Conservation (phyloP, 2,329 filamentous ascomycete genomes). For the Shiraia bambusicola region DNA sequence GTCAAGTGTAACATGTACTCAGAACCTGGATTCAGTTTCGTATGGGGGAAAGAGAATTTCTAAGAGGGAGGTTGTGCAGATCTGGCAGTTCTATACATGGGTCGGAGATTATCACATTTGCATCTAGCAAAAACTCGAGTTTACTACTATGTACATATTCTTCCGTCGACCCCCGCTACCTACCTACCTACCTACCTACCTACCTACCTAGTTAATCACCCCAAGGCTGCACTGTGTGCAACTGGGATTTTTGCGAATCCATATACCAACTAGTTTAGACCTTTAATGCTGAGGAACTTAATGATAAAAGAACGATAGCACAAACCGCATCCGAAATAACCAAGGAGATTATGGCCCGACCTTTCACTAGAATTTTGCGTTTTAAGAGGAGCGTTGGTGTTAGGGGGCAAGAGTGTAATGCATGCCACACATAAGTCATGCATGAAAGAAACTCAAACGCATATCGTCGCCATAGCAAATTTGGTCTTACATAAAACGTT, state of each 20-base stretch:
- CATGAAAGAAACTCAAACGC: constrained; percentile 12
- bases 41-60: constrained; percentile 71
- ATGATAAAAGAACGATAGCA: neutral
- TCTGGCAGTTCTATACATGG: neutral
- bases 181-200: too few species aligned
- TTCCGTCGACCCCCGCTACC: constrained; percentile 1
- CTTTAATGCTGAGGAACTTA: neutral
- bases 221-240: neutral
- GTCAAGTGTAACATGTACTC: constrained; percentile 88
- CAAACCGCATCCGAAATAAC: neutral
- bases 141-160: constrained; percentile 20
- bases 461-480: too few species aligned
- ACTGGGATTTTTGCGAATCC: neutral
- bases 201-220: neutral
- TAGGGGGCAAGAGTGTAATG: neutral
- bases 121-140: neutral
- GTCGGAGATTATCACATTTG: constrained; percentile 1
- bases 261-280: neutral
- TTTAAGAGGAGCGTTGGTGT: neutral
- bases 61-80: constrained; percentile 37
- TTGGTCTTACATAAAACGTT: constrained; percentile 1
- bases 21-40: constrained; percentile 70
- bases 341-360: constrained; percentile 6
- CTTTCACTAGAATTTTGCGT: neutral
- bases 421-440: constrained; percentile 2